These are phyloP conservation scores for Metahyphopichia silvanorum DNA, from an alignment of 805 yeast species.

Conservation along the genomic window DNA sequence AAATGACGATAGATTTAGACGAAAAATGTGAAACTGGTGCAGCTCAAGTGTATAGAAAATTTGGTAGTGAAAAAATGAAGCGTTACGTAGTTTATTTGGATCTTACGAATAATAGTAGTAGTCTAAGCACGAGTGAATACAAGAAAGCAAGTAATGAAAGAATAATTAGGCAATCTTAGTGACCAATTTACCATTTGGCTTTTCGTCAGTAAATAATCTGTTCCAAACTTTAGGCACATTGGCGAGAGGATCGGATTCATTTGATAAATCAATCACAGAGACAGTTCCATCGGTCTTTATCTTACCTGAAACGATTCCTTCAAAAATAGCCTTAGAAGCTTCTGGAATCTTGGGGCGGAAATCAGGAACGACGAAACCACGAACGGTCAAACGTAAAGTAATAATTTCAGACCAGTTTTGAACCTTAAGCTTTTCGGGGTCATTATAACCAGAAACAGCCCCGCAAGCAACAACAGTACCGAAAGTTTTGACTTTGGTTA, in stretches of 20 bases:
- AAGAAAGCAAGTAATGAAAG: too few species aligned
- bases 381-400: constrained; percentile 47
- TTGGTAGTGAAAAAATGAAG: too few species aligned
- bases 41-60: too few species aligned
- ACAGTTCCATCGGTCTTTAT: constrained; percentile 33
- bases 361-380: constrained; percentile 54
- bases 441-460: constrained; percentile 57
- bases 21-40: too few species aligned
- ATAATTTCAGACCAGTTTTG: constrained; percentile 43
- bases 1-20: too few species aligned
- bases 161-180: constrained; percentile 36
- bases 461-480: constrained; percentile 62
- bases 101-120: too few species aligned
- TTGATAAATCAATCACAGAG: constrained; percentile 41
- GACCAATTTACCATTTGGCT: constrained; percentile 48
- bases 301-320: constrained; percentile 39
- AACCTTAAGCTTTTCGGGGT: constrained; percentile 31
- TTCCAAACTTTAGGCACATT: constrained; percentile 48
- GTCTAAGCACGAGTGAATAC: too few species aligned
- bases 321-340: constrained; percentile 32
- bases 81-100: too few species aligned
- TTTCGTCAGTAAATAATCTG: constrained; percentile 41
- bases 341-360: constrained; percentile 31
- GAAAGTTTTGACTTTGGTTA: constrained; percentile 31
- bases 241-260: constrained; percentile 30